Conservation (phyloP, 116 monocot genomes). For the Papilionanthe hybrid region DNA sequence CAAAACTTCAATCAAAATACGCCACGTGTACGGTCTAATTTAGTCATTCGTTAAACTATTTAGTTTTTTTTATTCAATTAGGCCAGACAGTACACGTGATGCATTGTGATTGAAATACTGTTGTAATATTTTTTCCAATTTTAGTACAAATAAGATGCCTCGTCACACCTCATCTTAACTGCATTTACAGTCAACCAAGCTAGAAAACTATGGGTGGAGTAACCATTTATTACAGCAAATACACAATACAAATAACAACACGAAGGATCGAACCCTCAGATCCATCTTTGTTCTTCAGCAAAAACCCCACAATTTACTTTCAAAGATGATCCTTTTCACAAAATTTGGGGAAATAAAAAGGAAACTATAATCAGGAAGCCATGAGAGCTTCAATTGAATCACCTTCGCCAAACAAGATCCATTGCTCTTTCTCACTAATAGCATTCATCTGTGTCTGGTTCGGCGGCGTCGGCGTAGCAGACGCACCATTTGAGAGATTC, state of each 20-base stretch:
- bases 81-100: no score
- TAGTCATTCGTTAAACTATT: no score
- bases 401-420: background rate
- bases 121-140: no score
- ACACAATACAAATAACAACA: background rate
- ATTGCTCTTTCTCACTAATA: background rate
- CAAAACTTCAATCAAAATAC: no score
- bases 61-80: no score
- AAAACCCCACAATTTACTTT: background rate
- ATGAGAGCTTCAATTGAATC: no score
- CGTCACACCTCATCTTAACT: background rate
- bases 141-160: background rate
- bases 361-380: no score
- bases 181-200: background rate
- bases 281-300: background rate
- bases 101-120: no score
- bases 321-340: background rate
- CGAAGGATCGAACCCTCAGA: background rate
- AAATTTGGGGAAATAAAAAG: background rate
- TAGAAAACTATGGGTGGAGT: background rate
- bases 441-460: background rate
- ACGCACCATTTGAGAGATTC: conserved; percentile 10
- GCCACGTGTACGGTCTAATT: no score
- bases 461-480: background rate
- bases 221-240: background rate